Base-by-base conservation (phyloP, 306 rosid genomes). In the Trichosanthes cucumerina region DNA sequence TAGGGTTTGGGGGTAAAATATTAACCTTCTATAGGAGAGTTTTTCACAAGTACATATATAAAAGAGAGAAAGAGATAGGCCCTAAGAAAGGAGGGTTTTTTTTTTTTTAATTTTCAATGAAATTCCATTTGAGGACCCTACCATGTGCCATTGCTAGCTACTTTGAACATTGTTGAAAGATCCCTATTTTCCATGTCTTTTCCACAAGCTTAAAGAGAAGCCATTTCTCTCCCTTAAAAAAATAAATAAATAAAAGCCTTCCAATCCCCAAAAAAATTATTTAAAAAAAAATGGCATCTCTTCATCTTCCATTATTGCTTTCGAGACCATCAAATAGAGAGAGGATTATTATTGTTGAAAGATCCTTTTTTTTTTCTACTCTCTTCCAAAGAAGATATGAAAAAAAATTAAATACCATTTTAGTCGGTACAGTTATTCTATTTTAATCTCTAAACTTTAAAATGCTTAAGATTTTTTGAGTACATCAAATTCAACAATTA, bases 81-180 rank as follows among this genome's bases (percentile, higher is more conserved):
- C 19, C 18, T 31, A 24, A 26, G 62, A 13, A 43, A 9, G 31
- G 11, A 19, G 11, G 5, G 3, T 6, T 7, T 39, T 6, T 44
- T 10, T 54, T 56, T 15, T 16, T 58, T 24, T 26, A 11, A 3
- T 26, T 4, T 62, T 14, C 6, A 0, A 19, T 11, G n/a, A n/a
- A n/a, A n/a, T 14, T 7, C 4, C 69, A 28, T 64, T 64, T 64
- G 71, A 39, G 52, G 75, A 38, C 75, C 73, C 75, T 68, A 68
- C 75, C 75, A 68, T 68, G 75, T 68, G 75, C 31, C 52, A 39
- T 38, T 68, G 75, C 18, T 38, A 16, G 21, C 49, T 68, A 64
- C 24, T 68, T 68, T 68, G 52, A 68, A 68, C 50, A 68, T 68
- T 9, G 74, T 68, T 39, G 31, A 68, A 68, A 65, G 18, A 68